phyloP scores from a whole-genome alignment of 2,329 filamentous ascomycete species.

The Aspergillus niger region DNA sequence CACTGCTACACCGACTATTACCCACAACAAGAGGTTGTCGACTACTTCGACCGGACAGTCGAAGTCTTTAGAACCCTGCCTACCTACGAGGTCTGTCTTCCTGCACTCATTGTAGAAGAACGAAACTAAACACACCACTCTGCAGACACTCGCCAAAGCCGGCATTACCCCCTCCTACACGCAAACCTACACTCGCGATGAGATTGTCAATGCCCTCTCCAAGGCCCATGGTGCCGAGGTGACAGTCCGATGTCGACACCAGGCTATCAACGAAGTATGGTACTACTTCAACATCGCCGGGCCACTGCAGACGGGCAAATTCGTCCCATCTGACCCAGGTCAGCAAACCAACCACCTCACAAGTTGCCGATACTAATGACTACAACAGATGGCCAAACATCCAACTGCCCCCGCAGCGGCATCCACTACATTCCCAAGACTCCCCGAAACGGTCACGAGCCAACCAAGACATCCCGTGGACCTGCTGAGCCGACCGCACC shows the following conservation, averaged over 20 bases:
- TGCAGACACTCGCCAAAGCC: slow-evolving; percentile 59
- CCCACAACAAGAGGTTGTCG: slow-evolving; percentile 64
- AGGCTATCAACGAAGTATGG: slow-evolving; percentile 58
- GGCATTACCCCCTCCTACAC: slow-evolving; percentile 58
- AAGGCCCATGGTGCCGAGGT: slow-evolving; percentile 57
- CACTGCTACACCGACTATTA: slow-evolving; percentile 66
- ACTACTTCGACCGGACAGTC: slow-evolving; percentile 69
- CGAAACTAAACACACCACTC: slow-evolving; percentile 8
- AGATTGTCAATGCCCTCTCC: slow-evolving; percentile 62
- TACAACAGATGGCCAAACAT: slow-evolving; percentile 55
- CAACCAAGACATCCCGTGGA: slow-evolving; percentile 38
- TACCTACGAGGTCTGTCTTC: slow-evolving; percentile 57
- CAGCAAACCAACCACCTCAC: slow-evolving; percentile 9
- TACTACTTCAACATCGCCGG: slow-evolving; percentile 65
- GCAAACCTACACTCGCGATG: slow-evolving; percentile 60
- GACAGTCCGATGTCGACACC: slow-evolving; percentile 58
- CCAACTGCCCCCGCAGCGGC: slow-evolving; percentile 63
- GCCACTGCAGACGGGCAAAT: slow-evolving; percentile 39
- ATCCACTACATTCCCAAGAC: slow-evolving; percentile 67
- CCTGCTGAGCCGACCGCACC: slow-evolving; percentile 34
- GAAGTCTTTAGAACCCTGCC: slow-evolving; percentile 67
- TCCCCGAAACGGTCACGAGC: slow-evolving; percentile 36
- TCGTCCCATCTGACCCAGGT: slow-evolving; percentile 40
- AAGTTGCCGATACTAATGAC: background rate
- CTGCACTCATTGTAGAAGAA: background rate